Evolutionary conservation across 768 basidiomycete species (phyloP), one percentile per base, ranked within the genome.

Genomic region (Ramaria sp.): DNA sequence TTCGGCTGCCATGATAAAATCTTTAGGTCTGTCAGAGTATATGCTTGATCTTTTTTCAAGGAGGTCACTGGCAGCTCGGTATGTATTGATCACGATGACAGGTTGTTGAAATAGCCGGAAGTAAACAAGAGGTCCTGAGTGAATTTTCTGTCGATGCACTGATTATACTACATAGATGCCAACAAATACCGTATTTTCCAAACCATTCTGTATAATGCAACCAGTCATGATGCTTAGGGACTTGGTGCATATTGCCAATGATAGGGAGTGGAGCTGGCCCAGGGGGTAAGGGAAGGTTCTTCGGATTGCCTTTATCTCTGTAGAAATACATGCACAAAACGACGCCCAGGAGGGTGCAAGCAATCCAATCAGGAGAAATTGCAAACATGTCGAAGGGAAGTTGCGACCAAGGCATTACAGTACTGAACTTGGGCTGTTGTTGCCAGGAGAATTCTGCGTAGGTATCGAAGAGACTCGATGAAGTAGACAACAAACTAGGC

Each of bases 191-290:
- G 32, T 57, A 57, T 22, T 32, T 24, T 39, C 47, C 56, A 22
- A 36, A 39, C 56, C 56, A 57, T 36, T 57, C 55, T 20, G 55
- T 56, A 43, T 42, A 57, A n/a, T 27, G 38, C 8, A 52, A 34
- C 83, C 85, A 86, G 5, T 82, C 73, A 64, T 84, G 78, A 57
- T 78, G 77, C 9, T 73, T 54, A 0, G 76, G 76, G 52, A 86
- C 69, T 61, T 86, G 77, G 39, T 69, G 65, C 10, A 85, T 59
- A 65, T 88, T 86, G 6, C 85, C 85, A 16, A 87, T 61, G 43
- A 84, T 39, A 0, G 82, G 83, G 55, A 83, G 63, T 0, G 83
- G 81, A 58, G 73, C 77, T 51, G 85, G 85, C 20, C 85, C 85
- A 56, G 85, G 83, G 36, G 84, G 84, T 27, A 38, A 27, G 44